Base-by-base conservation (phyloP, 2,329 filamentous ascomycete genomes). In the Oidium heveae region DNA sequence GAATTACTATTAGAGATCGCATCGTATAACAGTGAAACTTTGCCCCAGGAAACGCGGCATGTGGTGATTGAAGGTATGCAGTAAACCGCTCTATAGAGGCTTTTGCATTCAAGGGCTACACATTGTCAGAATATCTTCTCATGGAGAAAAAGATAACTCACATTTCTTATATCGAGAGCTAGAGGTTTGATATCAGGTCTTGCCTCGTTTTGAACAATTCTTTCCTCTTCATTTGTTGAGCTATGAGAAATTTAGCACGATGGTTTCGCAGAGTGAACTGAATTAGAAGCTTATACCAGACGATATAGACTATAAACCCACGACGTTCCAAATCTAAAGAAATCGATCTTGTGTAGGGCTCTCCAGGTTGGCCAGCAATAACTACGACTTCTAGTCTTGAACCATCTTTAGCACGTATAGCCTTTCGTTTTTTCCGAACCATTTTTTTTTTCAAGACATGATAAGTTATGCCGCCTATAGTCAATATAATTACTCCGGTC, bases 251-350 rank as follows among this genome's bases (percentile, higher is more conserved):
- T 16, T 43, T 20, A 43, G 39, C 39, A 43, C 18, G 12, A 9
- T 28, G 6, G 24, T 3, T 28, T 28, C 24, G 24, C 6, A 28
- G 24, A 6, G 24, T 3, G 24, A 6, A 6, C 24, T 6, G 6
- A 28, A 28, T 28, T 3, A 28, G 24, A 3, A 28, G 24, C 24
- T 28, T 28, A 32, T 28, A 50, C 47, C 87, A 89, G 0, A 94
- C 84, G 57, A 98, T 74, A 66, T 87, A 98, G 55, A 96, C 86
- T 57, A 96, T 84, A 66, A 93, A 96, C 4, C 91, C 91, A 59
- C 87, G 79, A 57, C 87, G 75, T 69, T 96, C 91, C 60, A 98
- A 72, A 64, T 98, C 91, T 51, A 88, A 69, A 1, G 86, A 80
- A 54, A 96, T 72, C 12, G 86, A 86, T 63, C 81, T 82, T 7